These are phyloP conservation scores for Agrocybe chaxingu DNA, from an alignment of 768 basidiomycete species.

Conservation along the genomic window DNA sequence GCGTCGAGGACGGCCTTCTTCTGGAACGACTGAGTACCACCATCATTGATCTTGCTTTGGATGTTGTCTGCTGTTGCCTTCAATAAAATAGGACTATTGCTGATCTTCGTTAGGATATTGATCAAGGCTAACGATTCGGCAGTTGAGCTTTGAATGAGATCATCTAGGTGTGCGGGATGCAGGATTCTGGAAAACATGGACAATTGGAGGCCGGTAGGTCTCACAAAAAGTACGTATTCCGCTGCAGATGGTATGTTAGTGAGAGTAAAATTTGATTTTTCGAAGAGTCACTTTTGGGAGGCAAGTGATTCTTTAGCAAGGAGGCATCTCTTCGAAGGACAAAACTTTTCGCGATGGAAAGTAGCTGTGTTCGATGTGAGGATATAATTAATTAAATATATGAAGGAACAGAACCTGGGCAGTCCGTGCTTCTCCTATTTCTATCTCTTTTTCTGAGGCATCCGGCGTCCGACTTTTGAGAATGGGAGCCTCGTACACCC, in stretches of 20 bases:
- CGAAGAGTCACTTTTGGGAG: slow-evolving; percentile 75
- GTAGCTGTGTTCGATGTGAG: slow-evolving; percentile 42
- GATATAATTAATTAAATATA: neutral
- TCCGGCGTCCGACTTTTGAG: slow-evolving; percentile 80
- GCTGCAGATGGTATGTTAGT: slow-evolving; percentile 40
- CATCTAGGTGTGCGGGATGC: slow-evolving; percentile 63
- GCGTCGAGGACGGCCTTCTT: slow-evolving; percentile 58
- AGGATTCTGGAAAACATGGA: slow-evolving; percentile 78
- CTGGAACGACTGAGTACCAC: slow-evolving; percentile 27
- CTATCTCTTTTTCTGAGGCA: slow-evolving; percentile 66
- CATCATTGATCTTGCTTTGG: slow-evolving; percentile 36
- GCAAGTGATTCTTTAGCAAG: slow-evolving; percentile 78
- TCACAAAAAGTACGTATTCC: slow-evolving; percentile 98
- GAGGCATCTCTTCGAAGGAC: slow-evolving; percentile 87
- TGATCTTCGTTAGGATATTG: slow-evolving; percentile 80
- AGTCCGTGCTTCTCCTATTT: slow-evolving; percentile 74
- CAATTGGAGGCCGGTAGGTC: slow-evolving; percentile 81
- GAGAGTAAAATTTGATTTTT: neutral
- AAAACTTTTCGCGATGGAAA: slow-evolving; percentile 77
- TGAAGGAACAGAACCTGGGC: slow-evolving; percentile 52
- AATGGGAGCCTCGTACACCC: slow-evolving; percentile 86
- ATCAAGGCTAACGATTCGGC: slow-evolving; percentile 81
- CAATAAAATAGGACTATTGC: slow-evolving; percentile 86
- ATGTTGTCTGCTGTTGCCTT: slow-evolving; percentile 74
- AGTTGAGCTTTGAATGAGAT: slow-evolving; percentile 66